Base-by-base conservation (phyloP, 805 yeast species). In the Saccharomycopsis vini region DNA sequence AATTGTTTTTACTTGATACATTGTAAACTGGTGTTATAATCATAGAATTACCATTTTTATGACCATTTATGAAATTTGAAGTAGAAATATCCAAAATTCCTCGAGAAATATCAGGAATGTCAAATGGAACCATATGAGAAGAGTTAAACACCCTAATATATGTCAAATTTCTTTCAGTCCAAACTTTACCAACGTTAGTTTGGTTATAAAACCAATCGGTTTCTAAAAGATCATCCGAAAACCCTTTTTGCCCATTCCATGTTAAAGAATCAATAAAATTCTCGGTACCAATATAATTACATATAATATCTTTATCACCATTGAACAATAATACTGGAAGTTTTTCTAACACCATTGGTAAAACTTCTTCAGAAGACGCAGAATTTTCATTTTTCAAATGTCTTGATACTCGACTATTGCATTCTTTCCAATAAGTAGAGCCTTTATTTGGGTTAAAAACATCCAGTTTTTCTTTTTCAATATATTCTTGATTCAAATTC, bases 281-380 rank as follows among this genome's bases (percentile, higher is more conserved):
- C 52, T 82, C 81, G 2, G 86, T 78, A 19, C 97, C 95, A 34
- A 71, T 53, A 55, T 77, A 74, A 57, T 92, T 92, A 64, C 98
- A 92, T 44, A 92, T 83, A 36, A 86, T 71, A 62, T 92, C 98
- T 53, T 79, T 75, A 52, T 83, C 87, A 36, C 98, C 98, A 55
- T 82, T 81, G 64, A 87, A 87, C 43, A 92, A 64, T 54, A 86
- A 60, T 12, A 92, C 66, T 12, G 82, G 81, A 3, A 74, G 44
- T 15, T 77, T 59, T 35, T 75, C 59, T 34, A 89, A 63, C 21
- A 92, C 54, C 0, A 61, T 67, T 0, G 95, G 90, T n/a, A 92
- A 60, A 35, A 87, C 61, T 16, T 70, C 67, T 31, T 83, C 68
- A 0, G 95, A 62, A 2, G 90, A 87, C 29, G 59, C 57, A 0